These are phyloP conservation scores for Saccharomycopsis sp. DNA, from an alignment of 805 yeast genomes.

Conservation along the genomic window DNA sequence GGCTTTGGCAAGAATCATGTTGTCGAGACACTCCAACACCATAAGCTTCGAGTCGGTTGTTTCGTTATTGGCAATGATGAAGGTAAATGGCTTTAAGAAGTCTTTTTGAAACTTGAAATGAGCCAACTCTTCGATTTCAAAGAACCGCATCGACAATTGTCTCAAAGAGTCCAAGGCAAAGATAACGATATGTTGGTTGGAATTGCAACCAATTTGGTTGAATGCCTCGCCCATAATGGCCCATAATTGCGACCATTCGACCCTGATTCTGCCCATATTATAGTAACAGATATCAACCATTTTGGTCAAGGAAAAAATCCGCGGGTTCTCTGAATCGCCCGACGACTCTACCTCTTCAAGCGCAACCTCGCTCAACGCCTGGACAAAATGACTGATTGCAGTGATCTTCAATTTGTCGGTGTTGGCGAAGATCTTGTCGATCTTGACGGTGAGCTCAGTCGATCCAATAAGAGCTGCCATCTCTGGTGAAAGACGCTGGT, in stretches of 20 bases:
- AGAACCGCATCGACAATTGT: slow-evolving; percentile 85
- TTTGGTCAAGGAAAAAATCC: slow-evolving; percentile 89
- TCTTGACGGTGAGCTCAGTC: slow-evolving; percentile 67
- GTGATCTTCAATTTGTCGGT: slow-evolving; percentile 73
- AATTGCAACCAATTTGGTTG: slow-evolving; percentile 75
- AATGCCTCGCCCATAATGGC: slow-evolving; percentile 86
- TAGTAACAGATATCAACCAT: slow-evolving; percentile 97
- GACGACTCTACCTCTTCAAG: slow-evolving; percentile 87
- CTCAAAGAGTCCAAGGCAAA: slow-evolving; percentile 93
- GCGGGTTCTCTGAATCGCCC: slow-evolving; percentile 72
- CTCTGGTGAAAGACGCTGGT: slow-evolving; percentile 56
- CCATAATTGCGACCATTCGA: slow-evolving; percentile 97
- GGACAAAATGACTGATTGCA: slow-evolving; percentile 82
- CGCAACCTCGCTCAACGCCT: slow-evolving; percentile 80
- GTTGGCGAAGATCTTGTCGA: slow-evolving; percentile 83
- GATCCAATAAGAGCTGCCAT: slow-evolving; percentile 54
- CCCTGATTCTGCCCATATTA: slow-evolving; percentile 92
- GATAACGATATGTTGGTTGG: slow-evolving; percentile 68
- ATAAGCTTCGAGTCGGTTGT: slow-evolving; percentile 72
- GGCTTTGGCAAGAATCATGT: slow-evolving; percentile 74
- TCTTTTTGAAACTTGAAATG: slow-evolving; percentile 95
- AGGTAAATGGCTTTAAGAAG: slow-evolving; percentile 84
- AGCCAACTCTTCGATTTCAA: slow-evolving; percentile 88
- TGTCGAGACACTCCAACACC: slow-evolving; percentile 84
- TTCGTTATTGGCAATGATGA: slow-evolving; percentile 61